Evolutionary conservation across 164 flowering plant genomes (phyloP).

Genomic region (Umbilicus rupestris): DNA sequence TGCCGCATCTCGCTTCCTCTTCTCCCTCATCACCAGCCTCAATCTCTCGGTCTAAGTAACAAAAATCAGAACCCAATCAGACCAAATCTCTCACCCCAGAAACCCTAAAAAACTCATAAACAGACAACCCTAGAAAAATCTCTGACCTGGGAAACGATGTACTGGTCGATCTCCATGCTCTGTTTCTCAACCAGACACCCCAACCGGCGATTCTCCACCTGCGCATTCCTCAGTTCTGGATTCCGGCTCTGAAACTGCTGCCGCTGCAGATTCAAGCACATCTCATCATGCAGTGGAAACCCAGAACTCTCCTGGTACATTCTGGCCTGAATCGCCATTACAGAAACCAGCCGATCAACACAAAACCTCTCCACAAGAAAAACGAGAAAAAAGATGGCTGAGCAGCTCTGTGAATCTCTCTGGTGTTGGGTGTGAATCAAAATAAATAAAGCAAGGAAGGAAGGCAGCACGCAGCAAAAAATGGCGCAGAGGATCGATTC

Average conservation of each 20-base stretch:
- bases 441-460: not conserved
- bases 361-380: no score
- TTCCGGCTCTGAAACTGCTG: no score
- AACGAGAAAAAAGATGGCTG: not conserved
- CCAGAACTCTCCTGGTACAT: not conserved
- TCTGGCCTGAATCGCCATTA: not conserved
- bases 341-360: no score
- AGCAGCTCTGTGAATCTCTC: no score
- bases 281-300: not conserved
- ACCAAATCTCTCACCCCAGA: not conserved
- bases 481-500: not conserved
- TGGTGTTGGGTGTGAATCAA: not conserved
- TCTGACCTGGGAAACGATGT: not conserved
- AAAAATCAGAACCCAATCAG: not conserved
- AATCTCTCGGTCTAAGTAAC: not conserved
- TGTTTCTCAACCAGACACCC: not conserved
- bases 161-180: not conserved
- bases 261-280: no score
- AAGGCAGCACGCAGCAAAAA: not conserved
- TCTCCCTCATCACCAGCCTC: not conserved
- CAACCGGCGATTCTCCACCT: not conserved
- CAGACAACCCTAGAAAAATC: not conserved
- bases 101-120: not conserved
- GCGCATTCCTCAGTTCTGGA: no score
- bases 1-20: slow-evolving; percentile 2